Evolutionary conservation across 495 filamentous ascomycete genomes (phyloP), one percentile per base, ranked within the genome.

Genomic region (Parathielavia hyrcaniae): DNA sequence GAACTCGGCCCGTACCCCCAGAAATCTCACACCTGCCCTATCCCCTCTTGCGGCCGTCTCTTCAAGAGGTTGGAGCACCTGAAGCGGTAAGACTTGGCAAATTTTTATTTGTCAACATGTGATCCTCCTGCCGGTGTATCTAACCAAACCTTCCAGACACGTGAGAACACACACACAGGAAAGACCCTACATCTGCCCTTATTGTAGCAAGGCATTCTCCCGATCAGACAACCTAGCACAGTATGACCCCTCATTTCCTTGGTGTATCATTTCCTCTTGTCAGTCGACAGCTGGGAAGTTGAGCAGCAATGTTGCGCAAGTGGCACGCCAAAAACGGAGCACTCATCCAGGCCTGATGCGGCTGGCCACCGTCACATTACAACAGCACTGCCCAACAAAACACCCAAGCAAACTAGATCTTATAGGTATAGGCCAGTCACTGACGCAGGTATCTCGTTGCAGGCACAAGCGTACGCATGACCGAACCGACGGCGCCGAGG

Each of bases 61-160:
- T 98, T 98, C 81, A 98, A 98, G 84, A 86, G 93, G 69, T 83
- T 98, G 79, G 93, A 98, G 74, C 93, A 98, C 79, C 83, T 98
- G 65, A 98, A 98, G 80, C 86, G 93, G 90, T 96, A 89, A 83
- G 89, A 74, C 71, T 67, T 32, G 38, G 11, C 26, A 16, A 53
- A n/a, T 46, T 74, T 74, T 75, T 71, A 69, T 80, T 78, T 84
- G 67, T 76, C 65, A 59, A 59, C 57, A 63, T 64, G 30, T 22
- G 40, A 61, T 52, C 65, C 68, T 63, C 72, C 69, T 60, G 65
- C 26, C 64, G 68, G 63, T 71, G 66, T 71, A 76, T 75, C 80
- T 83, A 71, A 80, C 77, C 70, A 73, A 73, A 74, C 78, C 75
- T 80, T 86, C 74, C 72, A 96, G 91, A 78, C 93, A 98, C 80